Evolutionary conservation across 768 basidiomycete species (phyloP).

Genomic region (Amanita inopinata): DNA sequence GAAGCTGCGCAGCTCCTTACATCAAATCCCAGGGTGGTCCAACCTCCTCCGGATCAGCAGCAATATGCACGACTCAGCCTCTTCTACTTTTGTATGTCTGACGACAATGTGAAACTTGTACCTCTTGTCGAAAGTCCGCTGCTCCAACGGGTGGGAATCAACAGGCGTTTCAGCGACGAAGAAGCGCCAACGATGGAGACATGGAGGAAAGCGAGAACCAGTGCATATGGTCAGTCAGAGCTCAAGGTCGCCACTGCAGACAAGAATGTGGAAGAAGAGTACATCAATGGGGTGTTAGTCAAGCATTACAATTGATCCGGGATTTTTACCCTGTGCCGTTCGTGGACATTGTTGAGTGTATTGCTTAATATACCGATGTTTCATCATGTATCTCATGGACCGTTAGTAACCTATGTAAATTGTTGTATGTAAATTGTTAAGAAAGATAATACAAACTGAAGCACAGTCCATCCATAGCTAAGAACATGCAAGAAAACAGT

Average conservation of each 20-base stretch:
- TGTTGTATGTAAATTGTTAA: too few relatives aligned
- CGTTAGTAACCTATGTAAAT: too few relatives aligned
- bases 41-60: slow-evolving; percentile 47
- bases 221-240: slow-evolving; percentile 39
- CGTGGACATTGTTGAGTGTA: too few relatives aligned
- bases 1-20: not conserved
- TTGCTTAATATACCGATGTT: too few relatives aligned
- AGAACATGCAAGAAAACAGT: too few relatives aligned
- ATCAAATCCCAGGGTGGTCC: slow-evolving; percentile 33
- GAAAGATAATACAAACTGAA: too few relatives aligned
- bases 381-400: too few relatives aligned
- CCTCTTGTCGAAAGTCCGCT: slow-evolving; percentile 40
- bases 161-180: slow-evolving; percentile 24
- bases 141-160: slow-evolving; percentile 33
- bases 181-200: slow-evolving; percentile 41
- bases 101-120: slow-evolving; percentile 37
- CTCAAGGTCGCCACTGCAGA: slow-evolving; percentile 29
- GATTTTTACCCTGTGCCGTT: not conserved
- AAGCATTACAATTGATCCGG: slow-evolving; percentile 41
- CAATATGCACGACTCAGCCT: slow-evolving; percentile 40
- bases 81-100: slow-evolving; percentile 47
- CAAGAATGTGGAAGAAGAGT: slow-evolving; percentile 42
- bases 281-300: slow-evolving; percentile 44
- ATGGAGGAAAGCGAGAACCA: slow-evolving; percentile 43
- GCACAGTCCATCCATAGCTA: too few relatives aligned